phyloP scores from a whole-genome alignment of 1,284 basidiomycete genomes.

The Puccinia sorghi region DNA sequence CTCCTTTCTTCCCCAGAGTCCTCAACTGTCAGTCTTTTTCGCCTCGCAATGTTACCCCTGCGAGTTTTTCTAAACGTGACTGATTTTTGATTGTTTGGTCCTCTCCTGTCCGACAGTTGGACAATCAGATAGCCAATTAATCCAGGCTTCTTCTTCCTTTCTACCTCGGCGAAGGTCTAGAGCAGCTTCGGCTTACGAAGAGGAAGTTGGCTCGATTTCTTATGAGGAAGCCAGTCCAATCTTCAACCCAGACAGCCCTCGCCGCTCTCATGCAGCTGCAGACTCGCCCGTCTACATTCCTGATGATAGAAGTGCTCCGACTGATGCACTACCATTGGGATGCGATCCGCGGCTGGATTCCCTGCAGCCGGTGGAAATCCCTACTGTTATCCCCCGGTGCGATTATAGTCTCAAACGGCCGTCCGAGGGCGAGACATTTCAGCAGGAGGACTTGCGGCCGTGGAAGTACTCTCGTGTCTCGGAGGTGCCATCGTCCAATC shows the following conservation, averaged over 20 bases:
- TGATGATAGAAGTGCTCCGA: not conserved
- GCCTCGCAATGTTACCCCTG: no score
- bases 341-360: not conserved
- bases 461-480: not conserved
- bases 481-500: not conserved
- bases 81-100: not conserved
- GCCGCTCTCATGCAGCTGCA: not conserved
- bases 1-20: conserved; percentile 7
- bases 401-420: not conserved
- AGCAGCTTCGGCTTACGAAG: no score
- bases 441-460: not conserved
- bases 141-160: not conserved
- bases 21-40: conserved; percentile 13
- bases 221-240: not conserved
- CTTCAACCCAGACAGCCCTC: not conserved
- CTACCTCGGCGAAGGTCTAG: not conserved
- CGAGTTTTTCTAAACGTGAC: not conserved
- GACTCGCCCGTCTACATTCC: not conserved
- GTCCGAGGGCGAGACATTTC: not conserved
- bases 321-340: not conserved
- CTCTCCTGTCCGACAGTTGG: not conserved
- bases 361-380: not conserved
- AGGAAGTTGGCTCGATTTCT: no score
- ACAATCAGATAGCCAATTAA: not conserved
- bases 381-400: not conserved